Evolutionary conservation across 768 basidiomycete genomes (phyloP).

Genomic region (Gymnopilus junonius): DNA sequence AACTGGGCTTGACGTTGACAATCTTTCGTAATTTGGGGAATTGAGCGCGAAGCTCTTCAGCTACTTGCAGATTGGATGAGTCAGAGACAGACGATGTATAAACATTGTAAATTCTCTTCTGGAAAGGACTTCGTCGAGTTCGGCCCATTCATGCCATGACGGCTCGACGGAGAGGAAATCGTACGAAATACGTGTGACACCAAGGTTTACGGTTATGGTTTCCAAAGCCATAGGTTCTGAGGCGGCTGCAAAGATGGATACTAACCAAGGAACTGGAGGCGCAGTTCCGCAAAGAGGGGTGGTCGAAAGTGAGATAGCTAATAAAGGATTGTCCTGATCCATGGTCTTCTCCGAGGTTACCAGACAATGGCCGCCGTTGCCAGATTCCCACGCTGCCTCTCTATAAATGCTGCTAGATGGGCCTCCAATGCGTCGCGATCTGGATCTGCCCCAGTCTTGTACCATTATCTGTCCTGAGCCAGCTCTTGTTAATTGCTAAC

Average conservation of each 20-base stretch:
- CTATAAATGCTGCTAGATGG: neutral
- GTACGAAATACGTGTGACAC: neutral
- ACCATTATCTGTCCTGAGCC: too few species aligned
- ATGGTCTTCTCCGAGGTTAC: conserved; percentile 1
- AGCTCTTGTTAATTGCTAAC: conserved; percentile 4
- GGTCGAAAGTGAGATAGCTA: neutral
- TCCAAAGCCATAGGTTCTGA: neutral
- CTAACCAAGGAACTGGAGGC: neutral
- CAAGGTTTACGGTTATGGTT: neutral
- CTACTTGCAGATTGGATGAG: neutral
- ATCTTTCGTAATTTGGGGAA: neutral
- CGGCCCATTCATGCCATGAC: neutral
- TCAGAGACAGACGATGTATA: neutral
- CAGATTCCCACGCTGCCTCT: neutral
- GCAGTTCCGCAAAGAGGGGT: neutral
- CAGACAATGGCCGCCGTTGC: neutral
- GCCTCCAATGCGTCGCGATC: conserved; percentile 22
- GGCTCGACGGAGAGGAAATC: neutral
- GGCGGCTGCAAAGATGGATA: neutral
- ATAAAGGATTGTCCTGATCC: neutral
- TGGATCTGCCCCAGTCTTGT: conserved; percentile 32
- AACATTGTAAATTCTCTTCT: neutral
- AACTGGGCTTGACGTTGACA: neutral
- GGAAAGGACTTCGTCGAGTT: neutral
- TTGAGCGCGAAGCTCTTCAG: neutral